These are phyloP conservation scores for Straminergon stramineum DNA, from an alignment of 225 moss, liverwort and hornwort genomes.

Conservation along the genomic window DNA sequence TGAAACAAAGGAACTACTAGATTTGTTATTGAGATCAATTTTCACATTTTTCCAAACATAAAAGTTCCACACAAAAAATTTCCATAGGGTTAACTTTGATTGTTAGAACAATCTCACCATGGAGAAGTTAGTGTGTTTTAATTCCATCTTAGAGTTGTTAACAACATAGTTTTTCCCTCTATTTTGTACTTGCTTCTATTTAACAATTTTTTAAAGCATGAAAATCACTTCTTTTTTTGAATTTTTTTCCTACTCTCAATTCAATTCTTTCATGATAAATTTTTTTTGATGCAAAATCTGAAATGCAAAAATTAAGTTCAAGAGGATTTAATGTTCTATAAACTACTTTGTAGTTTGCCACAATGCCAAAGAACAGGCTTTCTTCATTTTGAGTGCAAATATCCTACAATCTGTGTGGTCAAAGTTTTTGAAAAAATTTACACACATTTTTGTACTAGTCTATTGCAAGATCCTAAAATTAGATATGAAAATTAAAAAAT, in stretches of 20 bases:
- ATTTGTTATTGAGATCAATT: not conserved
- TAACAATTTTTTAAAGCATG: not conserved
- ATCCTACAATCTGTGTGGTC: not conserved
- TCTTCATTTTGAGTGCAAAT: not conserved
- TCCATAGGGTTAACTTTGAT: not conserved
- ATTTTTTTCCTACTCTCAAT: not conserved
- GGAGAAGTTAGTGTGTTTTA: not conserved
- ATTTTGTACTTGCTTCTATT: not conserved
- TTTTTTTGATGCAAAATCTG: too few relatives aligned
- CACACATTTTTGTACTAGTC: not conserved
- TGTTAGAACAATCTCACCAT: not conserved
- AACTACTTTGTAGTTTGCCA: not conserved
- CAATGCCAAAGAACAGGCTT: accelerated
- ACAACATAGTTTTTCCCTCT: not conserved
- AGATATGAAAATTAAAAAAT: not conserved
- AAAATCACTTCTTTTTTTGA: not conserved
- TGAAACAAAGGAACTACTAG: too few relatives aligned
- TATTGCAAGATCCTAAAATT: not conserved
- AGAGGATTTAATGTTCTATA: not conserved
- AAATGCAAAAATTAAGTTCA: not conserved
- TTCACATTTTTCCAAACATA: not conserved
- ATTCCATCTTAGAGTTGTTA: not conserved
- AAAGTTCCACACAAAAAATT: not conserved
- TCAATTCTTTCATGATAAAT: not conserved
- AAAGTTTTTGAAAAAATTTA: not conserved